phyloP scores from a whole-genome alignment of 2,329 filamentous ascomycete genomes.

The Cordyceps sp. region DNA sequence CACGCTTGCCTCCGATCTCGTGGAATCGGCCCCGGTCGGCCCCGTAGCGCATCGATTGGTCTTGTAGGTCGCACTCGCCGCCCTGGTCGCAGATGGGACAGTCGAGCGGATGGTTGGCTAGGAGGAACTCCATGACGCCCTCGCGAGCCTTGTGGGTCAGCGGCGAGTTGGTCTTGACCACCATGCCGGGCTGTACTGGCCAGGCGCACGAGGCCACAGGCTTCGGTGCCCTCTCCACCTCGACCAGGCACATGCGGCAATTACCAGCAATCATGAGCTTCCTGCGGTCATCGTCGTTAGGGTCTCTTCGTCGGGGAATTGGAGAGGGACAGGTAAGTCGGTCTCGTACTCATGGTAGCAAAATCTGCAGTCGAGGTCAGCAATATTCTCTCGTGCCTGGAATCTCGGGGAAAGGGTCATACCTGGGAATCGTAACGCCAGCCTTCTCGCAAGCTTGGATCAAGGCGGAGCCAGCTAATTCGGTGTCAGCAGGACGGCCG shows the following conservation, averaged over 20 bases:
- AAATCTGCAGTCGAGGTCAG: slow-evolving; percentile 45
- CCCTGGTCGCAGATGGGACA: slow-evolving; percentile 98
- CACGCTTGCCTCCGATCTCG: slow-evolving; percentile 88
- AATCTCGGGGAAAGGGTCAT: too few relatives aligned
- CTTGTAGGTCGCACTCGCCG: slow-evolving; percentile 96
- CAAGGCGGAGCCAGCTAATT: slow-evolving; percentile 77
- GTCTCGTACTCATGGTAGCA: slow-evolving; percentile 86
- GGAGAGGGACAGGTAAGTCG: slow-evolving; percentile 1
- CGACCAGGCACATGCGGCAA: slow-evolving; percentile 98
- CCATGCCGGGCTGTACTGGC: slow-evolving; percentile 97
- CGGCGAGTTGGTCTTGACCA: slow-evolving; percentile 95
- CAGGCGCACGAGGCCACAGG: slow-evolving; percentile 96
- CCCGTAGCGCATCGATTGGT: slow-evolving; percentile 98
- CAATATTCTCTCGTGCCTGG: too few relatives aligned
- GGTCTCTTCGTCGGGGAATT: slow-evolving; percentile 8
- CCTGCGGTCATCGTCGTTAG: slow-evolving; percentile 38
- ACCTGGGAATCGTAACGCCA: slow-evolving; percentile 76
- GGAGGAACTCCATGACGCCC: slow-evolving; percentile 96
- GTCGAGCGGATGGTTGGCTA: slow-evolving; percentile 91
- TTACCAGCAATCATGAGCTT: slow-evolving; percentile 99
- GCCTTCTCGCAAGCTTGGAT: slow-evolving; percentile 99
- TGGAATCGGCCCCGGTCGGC: slow-evolving; percentile 93
- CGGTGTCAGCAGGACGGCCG: slow-evolving; percentile 16
- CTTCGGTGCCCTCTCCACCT: slow-evolving; percentile 92
- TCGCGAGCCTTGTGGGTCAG: slow-evolving; percentile 95